Evolutionary conservation across 2,329 filamentous ascomycete genomes (phyloP).

Genomic region (Dothistroma septosporum): DNA sequence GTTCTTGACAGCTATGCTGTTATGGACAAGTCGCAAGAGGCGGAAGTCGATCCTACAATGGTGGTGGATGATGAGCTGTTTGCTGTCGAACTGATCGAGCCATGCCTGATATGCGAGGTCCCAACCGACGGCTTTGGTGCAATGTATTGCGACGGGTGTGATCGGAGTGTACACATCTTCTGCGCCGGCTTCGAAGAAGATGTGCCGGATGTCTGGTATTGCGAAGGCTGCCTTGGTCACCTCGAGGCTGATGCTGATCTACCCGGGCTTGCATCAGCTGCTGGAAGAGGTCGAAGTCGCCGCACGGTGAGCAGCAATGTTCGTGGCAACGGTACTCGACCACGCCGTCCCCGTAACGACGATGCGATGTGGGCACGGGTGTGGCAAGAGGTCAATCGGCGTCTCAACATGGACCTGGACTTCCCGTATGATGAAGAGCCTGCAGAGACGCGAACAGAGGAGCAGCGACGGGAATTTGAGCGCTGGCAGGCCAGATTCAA

Average conservation of each 20-base stretch:
- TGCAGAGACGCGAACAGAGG: conserved; percentile 49
- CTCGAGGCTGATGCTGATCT: conserved; percentile 29
- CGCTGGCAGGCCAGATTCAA: conserved; percentile 81
- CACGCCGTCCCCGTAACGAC: conserved; percentile 33
- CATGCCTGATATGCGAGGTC: conserved; percentile 80
- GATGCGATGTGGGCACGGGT: conserved; percentile 67
- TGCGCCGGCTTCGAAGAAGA: conserved; percentile 72
- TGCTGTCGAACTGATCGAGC: conserved; percentile 58
- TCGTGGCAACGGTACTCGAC: conserved; percentile 7
- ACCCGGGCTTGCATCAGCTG: conserved; percentile 25
- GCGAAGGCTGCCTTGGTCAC: conserved; percentile 65
- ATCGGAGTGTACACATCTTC: conserved; percentile 84
- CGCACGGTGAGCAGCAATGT: conserved; percentile 15
- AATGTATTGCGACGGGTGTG: conserved; percentile 86
- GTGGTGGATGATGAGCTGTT: conserved; percentile 59
- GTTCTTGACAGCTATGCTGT: conserved; percentile 61
- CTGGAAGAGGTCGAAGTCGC: conserved; percentile 25
- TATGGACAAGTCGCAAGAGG: conserved; percentile 81
- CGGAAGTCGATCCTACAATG: conserved; percentile 79
- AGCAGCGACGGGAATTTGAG: conserved; percentile 56
- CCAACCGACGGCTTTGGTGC: conserved; percentile 78
- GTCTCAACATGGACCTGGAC: conserved; percentile 71
- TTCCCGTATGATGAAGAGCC: conserved; percentile 81
- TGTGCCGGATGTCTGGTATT: conserved; percentile 67
- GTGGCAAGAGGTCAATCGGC: conserved; percentile 86